These are phyloP conservation scores for Euphorbia pulcherrima DNA, from an alignment of 345 rosid genomes.

Conservation along the genomic window DNA sequence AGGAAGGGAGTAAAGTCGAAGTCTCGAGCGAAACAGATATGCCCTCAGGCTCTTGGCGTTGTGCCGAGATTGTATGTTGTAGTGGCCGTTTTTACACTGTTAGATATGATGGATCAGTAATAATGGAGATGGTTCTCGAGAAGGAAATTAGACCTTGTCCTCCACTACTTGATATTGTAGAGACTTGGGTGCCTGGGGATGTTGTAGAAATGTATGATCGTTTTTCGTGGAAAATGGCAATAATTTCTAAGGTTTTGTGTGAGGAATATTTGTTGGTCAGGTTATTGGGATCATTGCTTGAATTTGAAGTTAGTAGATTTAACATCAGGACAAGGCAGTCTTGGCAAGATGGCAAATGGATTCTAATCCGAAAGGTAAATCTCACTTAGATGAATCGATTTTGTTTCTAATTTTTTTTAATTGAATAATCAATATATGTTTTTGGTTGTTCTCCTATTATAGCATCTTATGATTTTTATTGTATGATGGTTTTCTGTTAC, in stretches of 20 bases:
- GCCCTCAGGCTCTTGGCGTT: slow-evolving; percentile 69
- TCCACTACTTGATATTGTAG: slow-evolving; percentile 31
- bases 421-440: neutral
- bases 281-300: slow-evolving; percentile 56
- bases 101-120: slow-evolving; percentile 28
- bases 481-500: neutral
- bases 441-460: neutral
- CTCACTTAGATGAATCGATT: neutral
- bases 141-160: slow-evolving; percentile 64
- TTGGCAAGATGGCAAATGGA: slow-evolving; percentile 66
- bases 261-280: slow-evolving; percentile 48
- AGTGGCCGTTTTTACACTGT: slow-evolving; percentile 61
- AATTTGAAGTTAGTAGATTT: slow-evolving; percentile 43
- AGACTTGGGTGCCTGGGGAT: slow-evolving; percentile 62
- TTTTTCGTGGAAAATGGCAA: slow-evolving; percentile 79
- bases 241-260: slow-evolving; percentile 45
- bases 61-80: slow-evolving; percentile 62
- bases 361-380: slow-evolving; percentile 41
- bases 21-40: slow-evolving; percentile 51
- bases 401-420: neutral
- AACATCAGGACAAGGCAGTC: slow-evolving; percentile 60
- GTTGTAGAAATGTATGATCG: slow-evolving; percentile 61
- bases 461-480: neutral
- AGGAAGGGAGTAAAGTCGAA: slow-evolving; percentile 64
- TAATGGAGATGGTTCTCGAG: slow-evolving; percentile 43